Conservation (phyloP, 768 basidiomycete species). For the Jaapia argillacea region DNA sequence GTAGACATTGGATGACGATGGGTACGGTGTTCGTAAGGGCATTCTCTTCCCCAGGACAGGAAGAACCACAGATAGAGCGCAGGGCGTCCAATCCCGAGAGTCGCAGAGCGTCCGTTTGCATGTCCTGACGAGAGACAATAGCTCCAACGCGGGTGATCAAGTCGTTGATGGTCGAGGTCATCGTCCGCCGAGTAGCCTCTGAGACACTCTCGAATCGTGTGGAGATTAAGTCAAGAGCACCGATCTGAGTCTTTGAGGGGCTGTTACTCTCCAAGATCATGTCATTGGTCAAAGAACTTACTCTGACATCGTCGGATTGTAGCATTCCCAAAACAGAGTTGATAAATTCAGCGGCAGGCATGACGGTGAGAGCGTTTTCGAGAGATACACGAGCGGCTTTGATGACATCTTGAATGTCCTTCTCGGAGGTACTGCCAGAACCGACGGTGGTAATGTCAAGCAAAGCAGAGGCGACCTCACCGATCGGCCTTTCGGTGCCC, state of each 20-base stretch:
- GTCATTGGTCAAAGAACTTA: no score
- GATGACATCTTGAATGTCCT: constrained; percentile 5
- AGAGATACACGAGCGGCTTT: constrained; percentile 8
- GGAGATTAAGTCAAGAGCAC: constrained; percentile 61
- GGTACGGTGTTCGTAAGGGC: constrained; percentile 52
- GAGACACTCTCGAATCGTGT: constrained; percentile 29
- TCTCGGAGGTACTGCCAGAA: constrained; percentile 18
- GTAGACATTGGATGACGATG: constrained; percentile 38
- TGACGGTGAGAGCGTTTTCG: constrained; percentile 34
- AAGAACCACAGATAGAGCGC: constrained; percentile 44
- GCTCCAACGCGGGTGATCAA: constrained; percentile 26
- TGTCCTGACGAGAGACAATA: constrained; percentile 39
- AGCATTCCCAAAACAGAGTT: constrained; percentile 45
- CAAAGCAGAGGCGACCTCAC: constrained; percentile 26
- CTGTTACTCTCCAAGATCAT: not conserved
- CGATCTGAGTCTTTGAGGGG: constrained; percentile 41
- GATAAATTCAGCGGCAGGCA: constrained; percentile 67
- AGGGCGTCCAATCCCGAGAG: constrained; percentile 50
- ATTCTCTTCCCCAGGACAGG: constrained; percentile 57
- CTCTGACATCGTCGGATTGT: constrained; percentile 39
- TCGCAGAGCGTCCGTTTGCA: constrained; percentile 28
- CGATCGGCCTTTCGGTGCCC: constrained; percentile 29
- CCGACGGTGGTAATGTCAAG: constrained; percentile 35
- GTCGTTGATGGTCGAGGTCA: not conserved
- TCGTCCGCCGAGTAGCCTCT: not conserved